These are phyloP conservation scores for Mycosphaerella arachidis DNA, from an alignment of 2,329 filamentous ascomycete genomes.

Conservation along the genomic window DNA sequence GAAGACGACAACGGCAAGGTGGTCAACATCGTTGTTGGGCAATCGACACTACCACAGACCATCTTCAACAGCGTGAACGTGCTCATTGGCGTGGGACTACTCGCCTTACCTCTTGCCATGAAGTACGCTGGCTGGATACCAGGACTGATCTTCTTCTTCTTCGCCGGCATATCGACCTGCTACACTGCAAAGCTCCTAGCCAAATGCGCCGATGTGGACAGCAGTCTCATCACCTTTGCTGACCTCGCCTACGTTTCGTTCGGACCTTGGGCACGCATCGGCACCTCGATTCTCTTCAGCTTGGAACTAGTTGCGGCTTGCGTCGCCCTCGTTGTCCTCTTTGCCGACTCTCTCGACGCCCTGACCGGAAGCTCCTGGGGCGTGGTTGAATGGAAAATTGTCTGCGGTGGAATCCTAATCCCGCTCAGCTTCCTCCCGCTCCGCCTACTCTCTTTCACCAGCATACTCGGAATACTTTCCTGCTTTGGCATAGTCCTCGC, in stretches of 20 bases:
- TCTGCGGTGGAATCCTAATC: constrained; percentile 73
- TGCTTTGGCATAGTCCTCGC: constrained; percentile 85
- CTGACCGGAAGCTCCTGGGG: constrained; percentile 65
- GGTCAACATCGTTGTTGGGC: constrained; percentile 78
- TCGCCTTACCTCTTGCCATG: constrained; percentile 83
- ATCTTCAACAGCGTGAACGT: constrained; percentile 96
- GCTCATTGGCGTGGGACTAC: constrained; percentile 80
- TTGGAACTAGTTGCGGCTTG: constrained; percentile 83
- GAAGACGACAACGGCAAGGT: constrained; percentile 80
- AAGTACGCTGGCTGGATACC: constrained; percentile 85
- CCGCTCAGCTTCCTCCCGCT: constrained; percentile 82
- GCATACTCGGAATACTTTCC: constrained; percentile 84
- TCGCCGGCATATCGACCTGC: constrained; percentile 69
- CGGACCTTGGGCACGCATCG: constrained; percentile 72
- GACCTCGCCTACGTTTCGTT: constrained; percentile 90
- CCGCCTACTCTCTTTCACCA: constrained; percentile 80
- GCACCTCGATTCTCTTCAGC: constrained; percentile 81
- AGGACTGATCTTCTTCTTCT: constrained; percentile 68
- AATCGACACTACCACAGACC: constrained; percentile 92
- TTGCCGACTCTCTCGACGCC: constrained; percentile 82
- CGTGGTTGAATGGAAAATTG: constrained; percentile 73
- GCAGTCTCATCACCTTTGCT: constrained; percentile 84
- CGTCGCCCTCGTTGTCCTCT: constrained; percentile 86
- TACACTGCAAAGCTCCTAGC: constrained; percentile 84
- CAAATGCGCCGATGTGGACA: constrained; percentile 83